phyloP scores from a whole-genome alignment of 768 basidiomycete species.

The Pulveroboletus sp. region DNA sequence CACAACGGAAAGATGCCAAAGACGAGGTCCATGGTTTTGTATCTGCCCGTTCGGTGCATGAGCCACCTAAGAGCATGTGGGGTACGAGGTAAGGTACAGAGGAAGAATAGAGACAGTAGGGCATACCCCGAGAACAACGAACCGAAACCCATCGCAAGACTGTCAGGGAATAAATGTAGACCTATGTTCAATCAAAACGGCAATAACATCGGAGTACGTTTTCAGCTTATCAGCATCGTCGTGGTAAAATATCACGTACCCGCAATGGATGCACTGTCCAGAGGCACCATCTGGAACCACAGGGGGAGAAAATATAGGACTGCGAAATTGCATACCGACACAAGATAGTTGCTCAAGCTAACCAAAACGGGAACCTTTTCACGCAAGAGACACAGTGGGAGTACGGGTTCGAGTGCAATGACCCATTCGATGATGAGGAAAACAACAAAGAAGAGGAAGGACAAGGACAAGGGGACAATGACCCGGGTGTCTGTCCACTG shows the following conservation, averaged over 20 bases:
- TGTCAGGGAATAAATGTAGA: constrained; percentile 47
- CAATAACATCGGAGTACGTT: neutral
- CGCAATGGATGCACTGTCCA: constrained; percentile 62
- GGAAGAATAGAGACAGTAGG: neutral
- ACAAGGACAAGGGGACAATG: constrained; percentile 41
- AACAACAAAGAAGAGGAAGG: constrained; percentile 39
- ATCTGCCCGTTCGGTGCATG: constrained; percentile 39
- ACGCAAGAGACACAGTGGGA: constrained; percentile 61
- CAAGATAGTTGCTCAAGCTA: constrained; percentile 65
- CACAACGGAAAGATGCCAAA: constrained; percentile 34
- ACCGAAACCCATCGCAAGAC: constrained; percentile 44
- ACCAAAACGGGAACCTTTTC: constrained; percentile 67
- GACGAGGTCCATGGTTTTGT: constrained; percentile 41
- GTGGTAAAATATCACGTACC: constrained; percentile 31
- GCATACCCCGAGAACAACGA: constrained; percentile 46
- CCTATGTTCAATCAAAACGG: constrained; percentile 19
- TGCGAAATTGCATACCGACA: constrained; percentile 68
- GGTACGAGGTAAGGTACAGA: constrained; percentile 29
- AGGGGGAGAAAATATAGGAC: constrained; percentile 75
- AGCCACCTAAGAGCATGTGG: too few species aligned
- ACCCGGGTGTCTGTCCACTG: constrained; percentile 58
- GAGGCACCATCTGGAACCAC: constrained; percentile 76
- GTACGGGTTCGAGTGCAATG: constrained; percentile 62
- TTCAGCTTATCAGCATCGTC: neutral
- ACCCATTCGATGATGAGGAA: constrained; percentile 61